Percentiles rank a stretch among this genome's conserved stretches.
phyloP scores from a whole-genome alignment of 2,329 filamentous ascomycete genomes.

The Exophiala sp. region DNA sequence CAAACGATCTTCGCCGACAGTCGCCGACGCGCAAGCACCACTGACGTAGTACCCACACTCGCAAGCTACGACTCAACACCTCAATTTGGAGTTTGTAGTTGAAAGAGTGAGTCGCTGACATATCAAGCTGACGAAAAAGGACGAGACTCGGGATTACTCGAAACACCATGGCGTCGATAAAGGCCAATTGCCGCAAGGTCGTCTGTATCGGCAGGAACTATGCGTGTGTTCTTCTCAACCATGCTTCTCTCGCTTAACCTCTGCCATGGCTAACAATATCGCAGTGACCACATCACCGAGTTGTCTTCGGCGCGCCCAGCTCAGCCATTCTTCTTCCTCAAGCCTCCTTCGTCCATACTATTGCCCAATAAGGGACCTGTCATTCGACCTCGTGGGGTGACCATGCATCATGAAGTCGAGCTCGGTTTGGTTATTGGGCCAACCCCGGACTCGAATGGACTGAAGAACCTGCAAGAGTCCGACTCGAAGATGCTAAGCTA shows the following conservation, averaged over 20 bases:
- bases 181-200: conserved; percentile 64
- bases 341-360: conserved; percentile 83
- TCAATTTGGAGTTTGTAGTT: no score
- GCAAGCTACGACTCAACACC: no score
- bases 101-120: no score
- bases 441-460: conserved; percentile 57
- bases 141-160: no score
- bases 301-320: conserved; percentile 83
- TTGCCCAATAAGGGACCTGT: conserved; percentile 68
- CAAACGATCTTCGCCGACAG: no score
- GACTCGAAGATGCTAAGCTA: conserved; percentile 66
- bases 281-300: conserved; percentile 87
- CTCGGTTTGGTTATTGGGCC: conserved; percentile 71
- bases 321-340: conserved; percentile 98
- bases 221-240: conserved; percentile 59
- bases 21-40: no score
- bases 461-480: conserved; percentile 67
- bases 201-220: conserved; percentile 97
- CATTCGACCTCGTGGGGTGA: conserved; percentile 75
- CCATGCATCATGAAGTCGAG: conserved; percentile 93
- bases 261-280: conserved; percentile 1
- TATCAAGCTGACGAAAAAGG: no score
- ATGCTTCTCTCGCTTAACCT: neutral
- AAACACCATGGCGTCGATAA: conserved; percentile 39
- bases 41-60: no score